Conservation (phyloP, 208 protist species). For the Trypanosoma caninum region DNA sequence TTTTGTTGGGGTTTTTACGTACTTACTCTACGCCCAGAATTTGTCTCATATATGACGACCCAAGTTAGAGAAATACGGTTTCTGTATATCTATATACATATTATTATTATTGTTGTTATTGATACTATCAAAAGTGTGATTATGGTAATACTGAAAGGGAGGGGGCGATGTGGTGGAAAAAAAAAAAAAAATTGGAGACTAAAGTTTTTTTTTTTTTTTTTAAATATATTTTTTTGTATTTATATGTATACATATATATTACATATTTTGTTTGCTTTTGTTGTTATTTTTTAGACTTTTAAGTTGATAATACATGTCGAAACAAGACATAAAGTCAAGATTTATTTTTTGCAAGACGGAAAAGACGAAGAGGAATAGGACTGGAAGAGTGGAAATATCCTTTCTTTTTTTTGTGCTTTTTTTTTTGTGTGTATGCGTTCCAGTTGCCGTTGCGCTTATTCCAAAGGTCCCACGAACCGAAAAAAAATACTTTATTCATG, state of each 20-base stretch:
- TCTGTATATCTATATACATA: no score
- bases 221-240: not conserved
- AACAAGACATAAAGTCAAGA: no score
- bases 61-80: no score
- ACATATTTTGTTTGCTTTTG: constrained; percentile 4
- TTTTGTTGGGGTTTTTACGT: not conserved
- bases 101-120: no score
- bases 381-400: not conserved
- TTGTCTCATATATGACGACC: no score
- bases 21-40: no score
- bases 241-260: constrained; percentile 15
- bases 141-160: no score
- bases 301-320: no score
- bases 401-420: not conserved
- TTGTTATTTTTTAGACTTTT: constrained; percentile 8
- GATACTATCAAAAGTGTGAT: no score
- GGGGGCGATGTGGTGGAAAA: no score
- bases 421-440: not conserved
- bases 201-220: constrained; percentile 17
- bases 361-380: not conserved
- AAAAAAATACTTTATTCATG: constrained; percentile 36
- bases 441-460: not conserved
- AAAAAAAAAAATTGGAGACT: not conserved
- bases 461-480: constrained; percentile 29
- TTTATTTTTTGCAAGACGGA: no score